Evolutionary conservation across 2,329 filamentous ascomycete genomes (phyloP), one percentile per base, ranked within the genome.

Genomic region (Exophiala sp.): DNA sequence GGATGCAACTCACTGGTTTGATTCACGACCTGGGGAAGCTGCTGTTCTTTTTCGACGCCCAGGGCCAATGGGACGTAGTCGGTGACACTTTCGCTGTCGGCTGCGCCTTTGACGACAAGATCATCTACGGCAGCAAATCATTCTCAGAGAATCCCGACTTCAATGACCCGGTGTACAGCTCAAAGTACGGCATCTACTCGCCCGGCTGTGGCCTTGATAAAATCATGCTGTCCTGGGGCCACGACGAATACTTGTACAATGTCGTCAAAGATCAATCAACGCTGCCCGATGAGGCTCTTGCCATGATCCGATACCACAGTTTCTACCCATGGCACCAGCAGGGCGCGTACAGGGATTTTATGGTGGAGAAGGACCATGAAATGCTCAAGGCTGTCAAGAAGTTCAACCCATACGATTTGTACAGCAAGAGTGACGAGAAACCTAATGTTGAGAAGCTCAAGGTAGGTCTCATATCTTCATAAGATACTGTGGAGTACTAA

Each of bases 281-380:
- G 0, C 78, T 96, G 40, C 91, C 91, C 0, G 78, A 81, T 43
- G 90, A 95, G 78, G 88, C 87, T 0, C 79, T 96, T 9, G 91
- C 90, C 57, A 95, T 96, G 89, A 94, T 96, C 69, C 79, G 91
- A 52, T 95, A 95, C 73, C 91, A 96, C 74, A 89, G 85, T 5
- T 95, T 95, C 74, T 96, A 96, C 73, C 86, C 91, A 12, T 96
- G 90, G 91, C 91, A 95, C 73, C 83, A 79, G 57, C 85, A 87
- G 69, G 86, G 86, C 50, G 90, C 88, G 5, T 96, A 96, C 73
- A 72, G 73, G 57, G 83, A 89, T 72, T 81, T 95, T 70, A 95
- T 95, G 90, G 81, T 86, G 69, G 84, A 87, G 57, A 86, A 91
- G 68, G 91, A 96, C 65, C 74, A 86, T 70, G 79, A 80, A 65